A percentile compares a stretch with the other conserved stretches of the same genome.
Evolutionary conservation across 345 rosid genomes (phyloP).

Genomic region (Linum lewisii): DNA sequence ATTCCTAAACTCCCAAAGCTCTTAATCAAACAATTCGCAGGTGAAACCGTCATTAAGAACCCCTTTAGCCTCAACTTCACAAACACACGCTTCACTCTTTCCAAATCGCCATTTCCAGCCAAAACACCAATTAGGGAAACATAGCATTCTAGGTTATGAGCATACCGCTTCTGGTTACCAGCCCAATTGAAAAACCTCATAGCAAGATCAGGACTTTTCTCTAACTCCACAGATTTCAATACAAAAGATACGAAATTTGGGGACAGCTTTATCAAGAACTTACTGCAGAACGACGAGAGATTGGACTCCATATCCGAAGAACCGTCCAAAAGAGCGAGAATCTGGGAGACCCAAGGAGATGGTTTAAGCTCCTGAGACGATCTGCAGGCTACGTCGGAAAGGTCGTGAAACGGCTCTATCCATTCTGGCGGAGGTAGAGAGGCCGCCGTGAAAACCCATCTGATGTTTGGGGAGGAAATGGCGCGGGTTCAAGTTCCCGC

Average conservation of each 20-base stretch:
- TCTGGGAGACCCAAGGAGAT: slow-evolving; percentile 70
- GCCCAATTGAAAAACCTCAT: slow-evolving; percentile 68
- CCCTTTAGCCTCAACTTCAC: slow-evolving; percentile 33
- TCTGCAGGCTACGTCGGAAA: slow-evolving; percentile 48
- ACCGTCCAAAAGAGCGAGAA: slow-evolving; percentile 52
- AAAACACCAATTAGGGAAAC: slow-evolving; percentile 56
- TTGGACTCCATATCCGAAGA: slow-evolving; percentile 60
- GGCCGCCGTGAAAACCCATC: slow-evolving; percentile 27
- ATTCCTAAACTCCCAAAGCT: slow-evolving; percentile 74
- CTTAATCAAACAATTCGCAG: slow-evolving; percentile 58
- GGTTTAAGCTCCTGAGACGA: slow-evolving; percentile 28
- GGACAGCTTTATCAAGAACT: slow-evolving; percentile 54
- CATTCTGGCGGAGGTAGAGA: slow-evolving; percentile 74
- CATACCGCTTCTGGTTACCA: slow-evolving; percentile 59
- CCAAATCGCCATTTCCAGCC: slow-evolving; percentile 35
- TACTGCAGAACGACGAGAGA: slow-evolving; percentile 41
- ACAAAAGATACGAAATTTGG: slow-evolving; percentile 59
- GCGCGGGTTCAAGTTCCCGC: slow-evolving; percentile 11
- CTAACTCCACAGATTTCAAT: slow-evolving; percentile 40
- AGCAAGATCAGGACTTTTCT: slow-evolving; percentile 34
- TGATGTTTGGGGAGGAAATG: slow-evolving; percentile 20
- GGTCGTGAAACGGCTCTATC: slow-evolving; percentile 71
- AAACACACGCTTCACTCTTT: slow-evolving; percentile 37
- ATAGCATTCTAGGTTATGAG: slow-evolving; percentile 59
- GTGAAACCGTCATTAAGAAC: slow-evolving; percentile 41